phyloP scores from a whole-genome alignment of 192 early-diverging fungal genomes.

The Rhizophagus clarus region DNA sequence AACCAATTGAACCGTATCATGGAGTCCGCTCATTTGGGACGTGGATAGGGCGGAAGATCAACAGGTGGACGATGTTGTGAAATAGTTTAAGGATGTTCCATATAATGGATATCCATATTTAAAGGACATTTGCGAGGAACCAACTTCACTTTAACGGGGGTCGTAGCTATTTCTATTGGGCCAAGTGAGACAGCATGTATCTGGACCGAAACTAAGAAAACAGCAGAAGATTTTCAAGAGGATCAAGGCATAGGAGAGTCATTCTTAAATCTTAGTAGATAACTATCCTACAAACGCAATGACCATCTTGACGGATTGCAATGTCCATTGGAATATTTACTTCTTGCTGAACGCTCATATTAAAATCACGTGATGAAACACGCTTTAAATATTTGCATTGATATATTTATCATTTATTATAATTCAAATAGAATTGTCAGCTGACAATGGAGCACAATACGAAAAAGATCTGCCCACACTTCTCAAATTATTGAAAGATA shows the following conservation, averaged over 20 bases:
- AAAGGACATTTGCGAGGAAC: slow-evolving; percentile 14
- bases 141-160: slow-evolving; percentile 15
- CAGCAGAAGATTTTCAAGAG: not conserved
- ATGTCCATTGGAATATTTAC: slow-evolving; percentile 11
- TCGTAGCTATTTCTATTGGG: slow-evolving; percentile 12
- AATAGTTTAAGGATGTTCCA: slow-evolving; percentile 18
- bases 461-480: too few relatives aligned
- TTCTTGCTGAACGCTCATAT: too few relatives aligned
- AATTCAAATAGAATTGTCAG: too few relatives aligned
- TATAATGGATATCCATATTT: slow-evolving; percentile 18
- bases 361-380: too few relatives aligned
- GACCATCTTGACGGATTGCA: slow-evolving; percentile 9
- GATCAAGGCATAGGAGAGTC: slow-evolving; percentile 18
- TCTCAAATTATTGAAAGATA: too few relatives aligned
- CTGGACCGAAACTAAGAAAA: slow-evolving; percentile 29
- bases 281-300: not conserved
- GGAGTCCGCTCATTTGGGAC: slow-evolving; percentile 4
- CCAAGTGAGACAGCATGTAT: slow-evolving; percentile 19
- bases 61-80: slow-evolving; percentile 13
- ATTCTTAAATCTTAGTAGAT: not conserved
- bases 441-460: too few relatives aligned
- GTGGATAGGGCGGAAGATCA: not conserved
- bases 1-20: not conserved
- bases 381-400: too few relatives aligned
- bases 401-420: too few relatives aligned